Evolutionary conservation across 768 basidiomycete species (phyloP).

Genomic region (Lentinula boryana): DNA sequence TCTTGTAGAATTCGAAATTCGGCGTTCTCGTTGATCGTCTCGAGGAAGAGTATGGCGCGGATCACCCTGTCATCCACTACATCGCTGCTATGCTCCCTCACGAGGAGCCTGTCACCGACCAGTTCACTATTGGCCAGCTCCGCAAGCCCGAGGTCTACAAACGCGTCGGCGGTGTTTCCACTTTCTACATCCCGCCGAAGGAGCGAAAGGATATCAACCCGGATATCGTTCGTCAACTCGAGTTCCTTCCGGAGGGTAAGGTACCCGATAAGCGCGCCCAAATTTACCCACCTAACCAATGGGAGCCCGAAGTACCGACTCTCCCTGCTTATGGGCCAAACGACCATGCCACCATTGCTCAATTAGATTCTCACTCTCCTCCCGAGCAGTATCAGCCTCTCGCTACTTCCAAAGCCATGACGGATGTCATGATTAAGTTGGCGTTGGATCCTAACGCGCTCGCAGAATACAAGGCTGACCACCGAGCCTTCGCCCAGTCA

Average conservation of each 20-base stretch:
- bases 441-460: slow-evolving; percentile 5
- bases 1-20: not conserved
- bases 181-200: slow-evolving; percentile 4
- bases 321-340: not conserved
- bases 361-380: not conserved
- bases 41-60: slow-evolving; percentile 2
- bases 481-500: slow-evolving; percentile 3
- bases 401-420: slow-evolving; percentile 3
- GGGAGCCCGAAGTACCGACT: not conserved
- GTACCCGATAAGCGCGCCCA: not conserved
- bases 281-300: slow-evolving; percentile 1
- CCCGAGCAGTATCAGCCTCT: slow-evolving; percentile 4
- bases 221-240: not conserved
- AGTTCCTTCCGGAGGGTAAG: not conserved
- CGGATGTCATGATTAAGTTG: slow-evolving; percentile 1
- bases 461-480: slow-evolving; percentile 4
- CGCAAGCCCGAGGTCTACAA: slow-evolving; percentile 1
- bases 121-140: not conserved
- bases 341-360: not conserved
- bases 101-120: not conserved
- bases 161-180: slow-evolving; percentile 3
- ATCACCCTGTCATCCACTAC: slow-evolving; percentile 5
- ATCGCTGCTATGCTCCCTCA: slow-evolving; percentile 3
- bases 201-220: not conserved
- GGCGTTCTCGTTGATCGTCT: slow-evolving; percentile 4